Evolutionary conservation across 2,329 filamentous ascomycete genomes (phyloP), one percentile per base, ranked within the genome.

Genomic region (Acrodontium crateriforme): DNA sequence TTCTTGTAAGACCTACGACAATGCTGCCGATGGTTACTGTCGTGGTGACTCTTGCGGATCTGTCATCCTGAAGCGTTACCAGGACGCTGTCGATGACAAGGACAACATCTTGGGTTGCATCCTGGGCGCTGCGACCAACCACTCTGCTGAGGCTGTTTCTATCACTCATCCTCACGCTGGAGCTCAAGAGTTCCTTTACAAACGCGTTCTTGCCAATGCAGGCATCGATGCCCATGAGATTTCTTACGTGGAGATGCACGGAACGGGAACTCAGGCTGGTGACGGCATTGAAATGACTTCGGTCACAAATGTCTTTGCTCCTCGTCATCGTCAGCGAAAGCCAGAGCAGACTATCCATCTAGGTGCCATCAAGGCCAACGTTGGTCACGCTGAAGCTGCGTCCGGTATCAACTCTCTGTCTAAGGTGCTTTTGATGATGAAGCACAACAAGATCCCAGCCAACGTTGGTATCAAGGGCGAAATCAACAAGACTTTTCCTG

Each of bases 181-280:
- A 9, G 77, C 78, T 0, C 83, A 91, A 52, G 71, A 78, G 9
- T 62, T 68, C 25, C 58, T 89, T 8, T 87, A 78, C 44, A 68
- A 69, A 31, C 63, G 70, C 20, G 73, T 89, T 16, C 62, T 89
- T 1, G 68, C 76, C 25, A 69, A 79, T 23, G 75, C 79, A 22
- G 75, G 77, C 33, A 67, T 89, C 13, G 74, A 85, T 44, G 77
- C 81, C 2, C 66, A 73, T 27, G 78, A 85, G 37, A 67, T 92
- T 26, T 74, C 74, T 52, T 91, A 87, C 45, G 74, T 92, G 6
- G 83, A 91, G 55, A 83, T 89, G 74, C 82, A 92, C 51, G 83
- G 80, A 9, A 92, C 83, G 3, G 83, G 83, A 17, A 92, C 81
- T 0, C 80, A 89, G 52, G 81, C 78, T 17, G 83, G 80, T 35